A percentile compares a stretch with the other conserved stretches of the same genome.
These are phyloP conservation scores for Gossypium davidsonii DNA, from an alignment of 441 rosid genomes.

Conservation along the genomic window DNA sequence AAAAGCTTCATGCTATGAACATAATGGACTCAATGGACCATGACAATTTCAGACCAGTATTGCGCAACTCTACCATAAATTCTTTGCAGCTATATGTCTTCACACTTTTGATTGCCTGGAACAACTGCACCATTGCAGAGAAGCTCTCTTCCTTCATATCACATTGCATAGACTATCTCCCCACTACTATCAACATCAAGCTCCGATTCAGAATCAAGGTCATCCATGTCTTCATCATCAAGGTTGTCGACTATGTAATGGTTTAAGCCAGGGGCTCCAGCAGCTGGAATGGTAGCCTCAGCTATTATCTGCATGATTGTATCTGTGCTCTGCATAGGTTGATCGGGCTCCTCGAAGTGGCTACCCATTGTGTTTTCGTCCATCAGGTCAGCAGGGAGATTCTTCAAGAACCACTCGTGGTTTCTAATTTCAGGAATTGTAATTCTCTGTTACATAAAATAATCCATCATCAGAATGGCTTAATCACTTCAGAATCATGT, in stretches of 20 bases:
- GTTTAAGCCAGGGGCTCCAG: conserved; percentile 32
- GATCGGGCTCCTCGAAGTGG: conserved; percentile 53
- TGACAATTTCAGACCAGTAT: not conserved
- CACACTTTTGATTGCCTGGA: not conserved
- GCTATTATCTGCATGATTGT: conserved; percentile 62
- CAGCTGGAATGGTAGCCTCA: conserved; percentile 59
- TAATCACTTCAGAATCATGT: not conserved
- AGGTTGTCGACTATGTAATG: conserved; percentile 33
- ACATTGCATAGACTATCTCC: conserved; percentile 52
- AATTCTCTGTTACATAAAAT: conserved; percentile 42
- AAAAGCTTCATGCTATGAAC: conserved; percentile 17
- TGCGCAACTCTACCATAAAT: conserved; percentile 6
- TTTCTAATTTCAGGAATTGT: conserved; percentile 54
- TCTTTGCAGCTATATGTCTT: conserved; percentile 13
- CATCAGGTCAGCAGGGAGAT: conserved; percentile 56
- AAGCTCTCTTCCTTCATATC: not conserved
- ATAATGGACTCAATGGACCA: conserved; percentile 12
- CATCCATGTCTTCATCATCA: conserved; percentile 63
- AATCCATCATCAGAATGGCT: conserved; percentile 3
- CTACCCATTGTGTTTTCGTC: conserved; percentile 38
- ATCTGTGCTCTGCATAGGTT: conserved; percentile 59
- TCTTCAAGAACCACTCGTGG: conserved; percentile 59
- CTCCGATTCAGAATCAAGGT: conserved; percentile 54
- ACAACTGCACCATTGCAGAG: not conserved
- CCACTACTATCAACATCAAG: conserved; percentile 65